Evolutionary conservation across 148 eudicot genomes (phyloP), one percentile per base, ranked within the genome.

Genomic region (Rhododendron vialii): DNA sequence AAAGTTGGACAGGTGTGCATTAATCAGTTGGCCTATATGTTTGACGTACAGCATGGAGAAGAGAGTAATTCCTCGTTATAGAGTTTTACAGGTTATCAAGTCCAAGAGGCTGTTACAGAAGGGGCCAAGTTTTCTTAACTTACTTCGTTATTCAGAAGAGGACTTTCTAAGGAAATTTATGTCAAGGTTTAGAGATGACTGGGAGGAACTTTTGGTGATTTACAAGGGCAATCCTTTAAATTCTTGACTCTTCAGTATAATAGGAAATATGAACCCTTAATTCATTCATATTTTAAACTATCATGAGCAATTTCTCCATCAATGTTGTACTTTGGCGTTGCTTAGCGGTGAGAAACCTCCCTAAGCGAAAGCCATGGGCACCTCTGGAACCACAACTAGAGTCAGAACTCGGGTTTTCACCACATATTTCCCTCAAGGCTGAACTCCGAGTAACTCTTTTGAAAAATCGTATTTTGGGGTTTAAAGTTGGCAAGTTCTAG

Each of bases 51-150:
- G 89, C 43, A 59, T 85, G 67, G 86, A 89, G 82, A 22, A 67
- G 67, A 84, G 89, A 82, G 80, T 87, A 84, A 87, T 87, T 35
- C 89, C 89, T 76, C 45, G 89, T 26, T 78, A 76, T 59, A 87
- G 73, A 84, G 83, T 89, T 84, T 22, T 89, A 33, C 77, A 33
- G 41, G 77, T 71, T 71, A 12, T 71, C 20, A 33, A 30, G 18
- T 41, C 45, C 45, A 41, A 41, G 45, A 6, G 45, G 61, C 59
- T 87, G 3, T 81, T 89, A 41, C 5, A 41, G 71, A 81, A 8
- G 61, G 50, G 5, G 80, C 83, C 84, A 7, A 82, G 79, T 77
- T 82, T 87, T 51, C 0, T 28, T 20, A 18, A 75, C 2, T 2
- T 41, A 41, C 6, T 41, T 4, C 5, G 6, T 47, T 47, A 2